phyloP scores from a whole-genome alignment of 2,329 filamentous ascomycete species.

The Pezicula carpinea region DNA sequence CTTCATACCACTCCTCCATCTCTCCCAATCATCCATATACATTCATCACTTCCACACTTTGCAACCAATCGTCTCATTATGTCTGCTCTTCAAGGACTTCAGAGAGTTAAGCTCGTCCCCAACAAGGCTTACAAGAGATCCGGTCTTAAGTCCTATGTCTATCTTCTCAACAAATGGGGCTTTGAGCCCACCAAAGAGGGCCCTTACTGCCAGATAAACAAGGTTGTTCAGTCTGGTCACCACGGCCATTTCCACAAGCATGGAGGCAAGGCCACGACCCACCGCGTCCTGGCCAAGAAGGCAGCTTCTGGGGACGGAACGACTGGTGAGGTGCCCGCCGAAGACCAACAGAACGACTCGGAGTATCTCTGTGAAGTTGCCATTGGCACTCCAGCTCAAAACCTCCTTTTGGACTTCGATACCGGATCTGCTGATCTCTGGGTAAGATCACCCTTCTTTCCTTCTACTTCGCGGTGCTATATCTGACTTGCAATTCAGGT shows the following conservation, averaged over 20 bases:
- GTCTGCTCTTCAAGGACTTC: constrained; percentile 24
- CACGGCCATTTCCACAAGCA: constrained; percentile 42
- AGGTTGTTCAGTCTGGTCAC: constrained; percentile 29
- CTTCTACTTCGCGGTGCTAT: neutral
- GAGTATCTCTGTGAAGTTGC: constrained; percentile 59
- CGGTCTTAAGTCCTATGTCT: constrained; percentile 60
- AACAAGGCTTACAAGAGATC: constrained; percentile 56
- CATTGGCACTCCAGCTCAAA: constrained; percentile 63
- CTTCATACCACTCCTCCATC: no score
- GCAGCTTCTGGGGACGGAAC: constrained; percentile 20
- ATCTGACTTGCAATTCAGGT: constrained; percentile 34
- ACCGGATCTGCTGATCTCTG: constrained; percentile 68
- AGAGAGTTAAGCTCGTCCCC: constrained; percentile 45
- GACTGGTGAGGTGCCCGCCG: constrained; percentile 47
- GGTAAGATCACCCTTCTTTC: constrained; percentile 37
- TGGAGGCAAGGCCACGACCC: constrained; percentile 43
- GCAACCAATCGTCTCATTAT: constrained; percentile 13
- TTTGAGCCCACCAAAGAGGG: constrained; percentile 59
- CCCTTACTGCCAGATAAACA: constrained; percentile 50
- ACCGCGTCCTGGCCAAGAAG: constrained; percentile 45
- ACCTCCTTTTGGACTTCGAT: constrained; percentile 60
- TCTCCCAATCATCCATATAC: no score
- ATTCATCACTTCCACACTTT: no score
- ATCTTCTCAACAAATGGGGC: constrained; percentile 55
- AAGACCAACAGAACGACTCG: constrained; percentile 64